Percentiles rank a stretch among this genome's conserved stretches.
These are phyloP conservation scores for Sodiomyces alkalinus DNA, from an alignment of 2,329 filamentous ascomycete species.

Conservation along the genomic window DNA sequence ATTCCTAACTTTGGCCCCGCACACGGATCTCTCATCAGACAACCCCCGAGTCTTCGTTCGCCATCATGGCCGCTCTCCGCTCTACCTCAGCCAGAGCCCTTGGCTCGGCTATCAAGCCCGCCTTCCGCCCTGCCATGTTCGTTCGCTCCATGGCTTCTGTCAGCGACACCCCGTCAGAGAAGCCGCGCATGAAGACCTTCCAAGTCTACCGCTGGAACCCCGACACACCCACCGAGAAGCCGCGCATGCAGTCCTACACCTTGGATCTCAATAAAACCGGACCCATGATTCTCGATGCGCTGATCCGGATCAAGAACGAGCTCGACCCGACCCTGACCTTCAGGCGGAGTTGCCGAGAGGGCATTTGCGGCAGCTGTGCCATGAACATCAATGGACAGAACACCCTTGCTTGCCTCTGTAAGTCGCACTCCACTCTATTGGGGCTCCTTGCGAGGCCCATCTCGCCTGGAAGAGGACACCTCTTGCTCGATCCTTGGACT, in stretches of 20 bases:
- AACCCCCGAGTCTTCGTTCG: slow-evolving; percentile 5
- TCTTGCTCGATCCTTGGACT: no score
- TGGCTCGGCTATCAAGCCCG: slow-evolving; percentile 25
- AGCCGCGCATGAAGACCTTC: slow-evolving; percentile 78
- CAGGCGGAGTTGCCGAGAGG: slow-evolving; percentile 89
- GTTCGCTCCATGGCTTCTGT: slow-evolving; percentile 39
- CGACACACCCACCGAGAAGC: slow-evolving; percentile 82
- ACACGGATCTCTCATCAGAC: no score
- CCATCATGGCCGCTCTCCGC: slow-evolving; percentile 46
- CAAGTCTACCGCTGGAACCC: slow-evolving; percentile 99
- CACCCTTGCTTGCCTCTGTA: slow-evolving; percentile 94
- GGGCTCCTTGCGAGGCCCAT: no score
- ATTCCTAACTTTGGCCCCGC: no score
- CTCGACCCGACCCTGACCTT: slow-evolving; percentile 93
- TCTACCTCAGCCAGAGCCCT: slow-evolving; percentile 37
- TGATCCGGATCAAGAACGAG: slow-evolving; percentile 99
- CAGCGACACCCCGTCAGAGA: slow-evolving; percentile 43
- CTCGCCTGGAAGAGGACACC: no score
- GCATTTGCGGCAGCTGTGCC: slow-evolving; percentile 94
- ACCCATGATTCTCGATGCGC: slow-evolving; percentile 92
- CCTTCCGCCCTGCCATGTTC: slow-evolving; percentile 24
- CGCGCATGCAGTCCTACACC: slow-evolving; percentile 86
- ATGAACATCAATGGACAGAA: slow-evolving; percentile 99
- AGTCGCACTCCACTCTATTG: no score
- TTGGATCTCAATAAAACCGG: slow-evolving; percentile 98